These are phyloP conservation scores for Penicillium corylophilum DNA, from an alignment of 2,329 filamentous ascomycete species.

Conservation along the genomic window DNA sequence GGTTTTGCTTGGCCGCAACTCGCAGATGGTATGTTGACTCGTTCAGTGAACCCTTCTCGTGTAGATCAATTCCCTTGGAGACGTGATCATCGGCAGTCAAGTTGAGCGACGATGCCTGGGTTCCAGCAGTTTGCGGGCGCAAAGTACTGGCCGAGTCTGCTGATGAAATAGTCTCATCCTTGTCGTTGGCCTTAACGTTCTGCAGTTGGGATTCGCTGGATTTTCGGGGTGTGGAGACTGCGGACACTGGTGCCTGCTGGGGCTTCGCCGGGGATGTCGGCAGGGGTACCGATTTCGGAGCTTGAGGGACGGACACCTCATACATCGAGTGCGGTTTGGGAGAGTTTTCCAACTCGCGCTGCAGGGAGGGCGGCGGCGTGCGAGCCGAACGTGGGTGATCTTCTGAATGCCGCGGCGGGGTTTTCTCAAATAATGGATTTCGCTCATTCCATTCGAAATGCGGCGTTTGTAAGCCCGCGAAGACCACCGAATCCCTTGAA, in stretches of 20 bases:
- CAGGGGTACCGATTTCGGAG: constrained; percentile 1
- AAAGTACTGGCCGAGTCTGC: constrained; percentile 65
- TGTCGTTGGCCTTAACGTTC: constrained; percentile 22
- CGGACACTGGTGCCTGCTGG: constrained; percentile 3
- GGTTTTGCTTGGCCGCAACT: constrained; percentile 78
- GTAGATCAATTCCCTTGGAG: constrained; percentile 82
- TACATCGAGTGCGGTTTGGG: constrained; percentile 30
- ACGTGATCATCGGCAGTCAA: constrained; percentile 75
- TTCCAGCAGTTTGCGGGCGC: constrained; percentile 38
- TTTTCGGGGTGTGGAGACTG: constrained; percentile 9
- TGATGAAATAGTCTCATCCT: constrained; percentile 52
- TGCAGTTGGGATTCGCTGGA: constrained; percentile 11
- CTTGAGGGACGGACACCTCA: constrained; percentile 24
- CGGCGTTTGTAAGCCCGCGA: constrained; percentile 55
- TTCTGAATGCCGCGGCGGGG: constrained; percentile 32
- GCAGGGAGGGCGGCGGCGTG: constrained; percentile 34
- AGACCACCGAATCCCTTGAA: constrained; percentile 64
- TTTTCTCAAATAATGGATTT: constrained; percentile 50
- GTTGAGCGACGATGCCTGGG: constrained; percentile 26
- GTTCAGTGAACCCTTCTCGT: constrained; percentile 81
- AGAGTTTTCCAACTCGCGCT: constrained; percentile 19
- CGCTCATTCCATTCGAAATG: constrained; percentile 68
- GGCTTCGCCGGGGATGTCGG: constrained; percentile 11
- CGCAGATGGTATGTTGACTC: constrained; percentile 96
- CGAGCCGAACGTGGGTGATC: constrained; percentile 24